Conservation (phyloP, 176 grass and related monocot genomes). For the Secale cereale region DNA sequence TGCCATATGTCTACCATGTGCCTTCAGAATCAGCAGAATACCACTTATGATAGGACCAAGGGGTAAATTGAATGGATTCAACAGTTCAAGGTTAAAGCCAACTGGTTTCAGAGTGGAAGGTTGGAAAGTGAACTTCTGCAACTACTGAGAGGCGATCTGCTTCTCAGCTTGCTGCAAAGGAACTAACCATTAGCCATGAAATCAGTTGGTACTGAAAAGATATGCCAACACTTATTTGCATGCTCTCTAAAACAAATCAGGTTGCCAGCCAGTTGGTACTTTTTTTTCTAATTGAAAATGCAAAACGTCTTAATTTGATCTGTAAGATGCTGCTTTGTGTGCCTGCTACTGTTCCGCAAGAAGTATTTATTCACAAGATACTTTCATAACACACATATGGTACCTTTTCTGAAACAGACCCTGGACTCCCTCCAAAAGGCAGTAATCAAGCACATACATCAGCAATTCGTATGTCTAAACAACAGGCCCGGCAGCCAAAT, state of each 20-base stretch:
- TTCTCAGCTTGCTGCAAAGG: background rate
- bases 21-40: no score
- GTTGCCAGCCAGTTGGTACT: background rate
- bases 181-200: background rate
- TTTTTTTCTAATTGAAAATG: slow-evolving; percentile 9
- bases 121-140: background rate
- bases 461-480: slow-evolving; percentile 58
- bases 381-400: background rate
- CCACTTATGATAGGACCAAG: no score
- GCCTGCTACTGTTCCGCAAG: slow-evolving; percentile 3
- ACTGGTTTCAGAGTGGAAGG: no score
- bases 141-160: background rate
- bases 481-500: slow-evolving; percentile 53
- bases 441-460: slow-evolving; percentile 59
- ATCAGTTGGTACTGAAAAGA: background rate
- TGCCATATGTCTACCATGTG: no score
- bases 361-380: background rate
- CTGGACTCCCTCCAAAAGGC: slow-evolving; percentile 40
- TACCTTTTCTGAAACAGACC: slow-evolving; percentile 39
- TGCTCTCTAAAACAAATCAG: background rate
- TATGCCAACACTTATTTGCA: background rate
- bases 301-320: background rate
- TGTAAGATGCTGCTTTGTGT: background rate
- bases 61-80: no score
- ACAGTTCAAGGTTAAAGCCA: no score